A percentile compares a stretch with the other conserved stretches of the same genome.
These are phyloP conservation scores for Sequoiadendron giganteum DNA, from an alignment of 75 land plant species.

Conservation along the genomic window DNA sequence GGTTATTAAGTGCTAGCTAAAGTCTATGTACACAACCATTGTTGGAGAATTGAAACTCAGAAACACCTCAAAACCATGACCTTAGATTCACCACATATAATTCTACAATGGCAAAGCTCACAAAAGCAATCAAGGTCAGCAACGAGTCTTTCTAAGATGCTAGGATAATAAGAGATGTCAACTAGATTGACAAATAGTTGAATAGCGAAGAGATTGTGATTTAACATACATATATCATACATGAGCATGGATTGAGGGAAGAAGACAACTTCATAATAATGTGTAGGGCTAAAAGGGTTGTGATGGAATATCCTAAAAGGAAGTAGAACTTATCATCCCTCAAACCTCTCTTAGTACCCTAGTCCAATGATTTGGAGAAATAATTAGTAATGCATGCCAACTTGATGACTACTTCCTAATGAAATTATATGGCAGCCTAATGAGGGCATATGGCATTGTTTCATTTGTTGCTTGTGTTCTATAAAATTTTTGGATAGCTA, in stretches of 20 bases:
- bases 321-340: neutral
- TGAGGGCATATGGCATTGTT: neutral
- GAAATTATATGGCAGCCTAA: too few species aligned
- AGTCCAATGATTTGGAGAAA: too few species aligned
- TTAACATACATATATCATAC: neutral
- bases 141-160: neutral
- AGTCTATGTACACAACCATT: too few species aligned
- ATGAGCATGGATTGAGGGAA: neutral
- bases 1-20: too few species aligned
- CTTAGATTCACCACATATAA: too few species aligned
- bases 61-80: too few species aligned
- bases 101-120: neutral
- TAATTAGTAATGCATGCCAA: too few species aligned
- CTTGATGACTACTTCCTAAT: too few species aligned
- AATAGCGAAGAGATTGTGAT: neutral
- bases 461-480: too few species aligned
- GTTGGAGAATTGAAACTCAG: neutral
- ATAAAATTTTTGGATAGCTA: too few species aligned
- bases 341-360: neutral
- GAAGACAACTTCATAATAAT: neutral
- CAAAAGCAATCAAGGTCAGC: neutral
- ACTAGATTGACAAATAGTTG: neutral
- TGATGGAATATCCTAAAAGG: too few species aligned
- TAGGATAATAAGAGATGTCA: neutral
- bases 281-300: neutral